Evolutionary conservation across 1,284 basidiomycete species (phyloP).

Genomic region (Chiua sp.): DNA sequence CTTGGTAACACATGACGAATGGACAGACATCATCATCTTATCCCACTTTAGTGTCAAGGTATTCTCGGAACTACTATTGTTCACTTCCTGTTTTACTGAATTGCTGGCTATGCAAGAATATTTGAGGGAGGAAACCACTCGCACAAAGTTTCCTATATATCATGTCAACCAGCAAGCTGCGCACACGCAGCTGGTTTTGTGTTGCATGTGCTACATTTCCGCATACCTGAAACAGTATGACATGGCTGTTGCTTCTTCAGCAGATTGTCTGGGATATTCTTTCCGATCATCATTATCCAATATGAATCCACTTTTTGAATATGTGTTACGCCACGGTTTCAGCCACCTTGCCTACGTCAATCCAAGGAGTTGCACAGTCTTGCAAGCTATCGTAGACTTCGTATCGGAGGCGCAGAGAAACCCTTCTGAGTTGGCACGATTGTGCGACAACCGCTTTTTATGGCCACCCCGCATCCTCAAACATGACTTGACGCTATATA

Average conservation of each 20-base stretch:
- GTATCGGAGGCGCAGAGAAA: background rate
- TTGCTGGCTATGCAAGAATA: background rate
- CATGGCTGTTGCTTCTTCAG: background rate
- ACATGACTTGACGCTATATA: conserved; percentile 14
- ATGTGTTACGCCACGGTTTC: background rate
- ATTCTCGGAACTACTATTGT: background rate
- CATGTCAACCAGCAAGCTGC: background rate
- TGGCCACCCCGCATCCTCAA: background rate
- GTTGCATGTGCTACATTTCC: conserved; percentile 8
- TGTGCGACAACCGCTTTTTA: background rate
- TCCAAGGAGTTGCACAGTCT: background rate
- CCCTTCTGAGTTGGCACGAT: background rate
- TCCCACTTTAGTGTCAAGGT: conserved; percentile 12
- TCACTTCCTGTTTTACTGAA: background rate
- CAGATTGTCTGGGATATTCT: background rate
- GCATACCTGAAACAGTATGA: background rate
- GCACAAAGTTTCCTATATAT: background rate
- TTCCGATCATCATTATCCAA: background rate
- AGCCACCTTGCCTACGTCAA: background rate
- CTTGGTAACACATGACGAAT: conserved; percentile 6
- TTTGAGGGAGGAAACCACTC: background rate
- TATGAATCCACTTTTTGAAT: background rate
- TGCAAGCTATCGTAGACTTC: background rate
- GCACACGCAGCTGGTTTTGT: conserved; percentile 1
- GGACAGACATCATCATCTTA: conserved; percentile 2